Conservation (phyloP, 2,329 filamentous ascomycete genomes). For the Stemphylium vesicarium region DNA sequence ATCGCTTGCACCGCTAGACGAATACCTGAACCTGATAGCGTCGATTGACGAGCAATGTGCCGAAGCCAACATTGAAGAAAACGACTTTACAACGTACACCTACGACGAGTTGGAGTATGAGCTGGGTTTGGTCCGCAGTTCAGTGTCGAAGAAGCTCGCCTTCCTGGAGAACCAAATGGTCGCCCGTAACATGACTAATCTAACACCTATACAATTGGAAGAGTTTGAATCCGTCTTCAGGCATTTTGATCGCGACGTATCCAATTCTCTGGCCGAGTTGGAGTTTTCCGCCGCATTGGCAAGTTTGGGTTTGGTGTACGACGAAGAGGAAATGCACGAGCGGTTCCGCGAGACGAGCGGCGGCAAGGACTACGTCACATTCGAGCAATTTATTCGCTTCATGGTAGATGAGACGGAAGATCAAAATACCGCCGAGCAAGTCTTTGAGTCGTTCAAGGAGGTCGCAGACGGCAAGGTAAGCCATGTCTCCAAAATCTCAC, state of each 20-base stretch:
- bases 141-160: slow-evolving; percentile 92
- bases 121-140: slow-evolving; percentile 85
- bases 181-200: slow-evolving; percentile 96
- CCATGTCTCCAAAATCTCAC: slow-evolving; percentile 4
- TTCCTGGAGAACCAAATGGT: slow-evolving; percentile 99
- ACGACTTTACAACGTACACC: slow-evolving; percentile 99
- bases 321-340: slow-evolving; percentile 97
- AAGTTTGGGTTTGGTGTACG: slow-evolving; percentile 93
- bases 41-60: slow-evolving; percentile 86
- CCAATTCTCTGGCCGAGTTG: slow-evolving; percentile 87
- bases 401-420: slow-evolving; percentile 99
- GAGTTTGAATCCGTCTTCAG: slow-evolving; percentile 98
- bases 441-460: slow-evolving; percentile 96
- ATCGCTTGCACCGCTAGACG: slow-evolving; percentile 86
- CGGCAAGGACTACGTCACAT: slow-evolving; percentile 81
- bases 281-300: slow-evolving; percentile 96
- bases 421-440: slow-evolving; percentile 97
- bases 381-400: slow-evolving; percentile 98
- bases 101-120: slow-evolving; percentile 97
- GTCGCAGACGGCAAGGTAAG: slow-evolving; percentile 91
- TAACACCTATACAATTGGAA: slow-evolving; percentile 96
- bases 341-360: slow-evolving; percentile 89
- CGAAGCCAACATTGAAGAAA: slow-evolving; percentile 98
- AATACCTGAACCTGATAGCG: slow-evolving; percentile 87
- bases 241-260: slow-evolving; percentile 93